Evolutionary conservation across 2,329 filamentous ascomycete genomes (phyloP), one percentile per base, ranked within the genome.

Genomic region (Talaromyces sp.): DNA sequence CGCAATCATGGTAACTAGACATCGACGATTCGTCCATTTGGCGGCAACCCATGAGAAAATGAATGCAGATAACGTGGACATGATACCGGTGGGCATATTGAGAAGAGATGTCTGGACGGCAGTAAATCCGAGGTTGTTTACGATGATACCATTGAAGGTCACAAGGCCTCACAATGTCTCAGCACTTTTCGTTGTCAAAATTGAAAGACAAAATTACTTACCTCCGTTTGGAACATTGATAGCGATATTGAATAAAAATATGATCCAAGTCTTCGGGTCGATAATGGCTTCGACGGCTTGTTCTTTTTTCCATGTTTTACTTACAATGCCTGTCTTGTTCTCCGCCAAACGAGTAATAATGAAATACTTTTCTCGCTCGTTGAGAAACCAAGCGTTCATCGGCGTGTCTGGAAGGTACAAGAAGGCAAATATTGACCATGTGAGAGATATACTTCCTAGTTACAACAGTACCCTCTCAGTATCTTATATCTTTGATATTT

Each of bases 351-450:
- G 73, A 62, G 75, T 67, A 19, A 78, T 80, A 45, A 83, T 82
- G 62, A 85, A 74, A 31, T 80, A 78, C 66, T 81, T 80, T 70
- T 89, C 85, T 61, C 83, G 78, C 0, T 80, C 72, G 0, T 77
- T 84, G 3, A 90, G 79, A 71, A 90, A 90, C 1, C 75, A 76
- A 3, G 88, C 87, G 73, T 73, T 75, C 69, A 78, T 73, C 11
- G 78, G 78, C 19, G 72, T 77, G 63, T 78, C 75, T 2, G 79
- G n/a, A 77, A 82, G 13, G 80, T 81, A 72, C 25, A 81, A 68
- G 63, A 83, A 80, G 47, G 85, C 70, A 2, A 80, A 75, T 1
- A 85, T 75, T 0, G 80, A 80, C 81, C 84, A 84, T 3, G 84
- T 66, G 56, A 84, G 81, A 1, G 85, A 78, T 84, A 22, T 74